Conservation (phyloP, 169 alveolate species). For the Plasmodium vivax region DNA sequence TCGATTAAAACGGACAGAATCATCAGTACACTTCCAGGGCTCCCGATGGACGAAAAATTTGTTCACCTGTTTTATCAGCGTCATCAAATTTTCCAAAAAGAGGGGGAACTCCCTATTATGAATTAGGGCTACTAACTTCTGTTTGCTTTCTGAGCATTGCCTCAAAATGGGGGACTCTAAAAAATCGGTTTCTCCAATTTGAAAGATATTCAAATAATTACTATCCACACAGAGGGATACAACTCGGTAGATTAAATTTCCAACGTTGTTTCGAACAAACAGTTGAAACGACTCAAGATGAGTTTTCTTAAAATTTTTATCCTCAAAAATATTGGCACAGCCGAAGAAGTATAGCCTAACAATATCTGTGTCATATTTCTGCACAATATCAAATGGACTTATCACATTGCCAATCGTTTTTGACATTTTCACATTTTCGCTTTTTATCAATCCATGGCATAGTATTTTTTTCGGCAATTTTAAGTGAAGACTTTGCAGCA, state of each 20-base stretch:
- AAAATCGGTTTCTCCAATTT: neutral
- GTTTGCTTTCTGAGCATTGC: neutral
- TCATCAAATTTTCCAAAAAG: conserved; percentile 36
- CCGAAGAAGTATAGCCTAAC: conserved; percentile 49
- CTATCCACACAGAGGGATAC: conserved; percentile 51
- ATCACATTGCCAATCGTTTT: conserved; percentile 89
- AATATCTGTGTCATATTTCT: conserved; percentile 35
- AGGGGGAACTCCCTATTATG: conserved; percentile 29
- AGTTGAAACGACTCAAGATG: conserved; percentile 26
- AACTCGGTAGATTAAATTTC: conserved; percentile 42
- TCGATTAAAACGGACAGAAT: conserved; percentile 14
- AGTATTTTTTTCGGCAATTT: conserved; percentile 83
- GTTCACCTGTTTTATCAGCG: conserved; percentile 31
- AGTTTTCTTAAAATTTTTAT: conserved; percentile 43
- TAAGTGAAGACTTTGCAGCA: conserved; percentile 81
- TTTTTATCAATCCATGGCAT: conserved; percentile 91
- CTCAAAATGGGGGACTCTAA: neutral
- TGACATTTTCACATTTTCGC: conserved; percentile 90
- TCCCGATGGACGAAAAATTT: conserved; percentile 30
- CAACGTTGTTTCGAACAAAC: conserved; percentile 36
- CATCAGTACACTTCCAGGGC: conserved; percentile 32
- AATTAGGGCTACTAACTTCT: neutral
- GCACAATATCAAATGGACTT: conserved; percentile 33
- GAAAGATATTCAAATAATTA: neutral
- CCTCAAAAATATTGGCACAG: conserved; percentile 49